Evolutionary conservation across 2,329 filamentous ascomycete species (phyloP), one percentile per base, ranked within the genome.

Genomic region (Nemania abortiva): DNA sequence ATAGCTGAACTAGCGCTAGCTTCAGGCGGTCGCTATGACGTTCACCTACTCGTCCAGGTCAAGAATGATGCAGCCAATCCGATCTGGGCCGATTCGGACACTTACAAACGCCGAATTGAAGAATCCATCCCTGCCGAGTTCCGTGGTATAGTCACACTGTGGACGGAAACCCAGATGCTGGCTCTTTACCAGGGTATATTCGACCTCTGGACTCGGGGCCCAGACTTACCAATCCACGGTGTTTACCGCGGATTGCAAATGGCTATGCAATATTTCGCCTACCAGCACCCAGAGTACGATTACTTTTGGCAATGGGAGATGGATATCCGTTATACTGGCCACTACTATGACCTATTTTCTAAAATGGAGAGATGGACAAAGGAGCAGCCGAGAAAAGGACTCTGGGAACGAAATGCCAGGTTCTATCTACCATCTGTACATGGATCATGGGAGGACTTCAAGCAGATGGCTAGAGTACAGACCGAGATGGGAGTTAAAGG

Each of bases 281-380:
- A 95, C 77, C 88, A 89, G 75, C 94, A 97, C 80, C 92, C 93
- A 0, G 94, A 97, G 79, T 97, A 95, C 77, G 93, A 97, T 56
- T 93, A 90, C 81, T 94, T 94, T 80, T 97, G 94, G 94, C 93
- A 97, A 73, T 97, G 94, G 93, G 94, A 97, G 80, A 95, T 97
- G 91, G 94, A 97, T 76, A 89, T 95, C 53, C 90, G 94, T 34
- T 97, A 97, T 79, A 96, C 92, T 0, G 94, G 94, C 42, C 94
- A 97, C 81, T 95, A 92, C 83, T 94, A 92, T 73, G 89, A 93
- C 70, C 81, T 93, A 22, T 87, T 95, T 76, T 87, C 89, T 73
- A 91, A 91, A 77, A 82, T 94, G 45, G 86, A 89, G 74, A 82
- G 83, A 53, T 96, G 92, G 91, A 87, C 92, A 18, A 88, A 86